Evolutionary conservation across 164 flowering plant genomes (phyloP).

Genomic region (Vitis rotundifolia): DNA sequence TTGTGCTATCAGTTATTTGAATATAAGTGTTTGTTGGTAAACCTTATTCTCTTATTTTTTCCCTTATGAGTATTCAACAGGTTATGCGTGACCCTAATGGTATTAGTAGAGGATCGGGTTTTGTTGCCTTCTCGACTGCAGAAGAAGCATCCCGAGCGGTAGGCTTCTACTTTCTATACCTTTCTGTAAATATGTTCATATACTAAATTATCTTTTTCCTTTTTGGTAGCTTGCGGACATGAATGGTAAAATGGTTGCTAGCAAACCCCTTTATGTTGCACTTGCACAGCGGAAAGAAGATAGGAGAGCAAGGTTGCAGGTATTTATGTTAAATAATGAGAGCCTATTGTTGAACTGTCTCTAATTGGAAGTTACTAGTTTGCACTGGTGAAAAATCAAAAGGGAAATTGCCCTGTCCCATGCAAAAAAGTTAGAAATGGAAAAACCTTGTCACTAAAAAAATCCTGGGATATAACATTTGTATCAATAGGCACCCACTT

Average conservation of each 20-base stretch:
- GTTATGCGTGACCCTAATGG: constrained; percentile 49
- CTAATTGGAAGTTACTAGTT: no score
- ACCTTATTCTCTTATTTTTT: neutral
- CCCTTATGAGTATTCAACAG: constrained; percentile 6
- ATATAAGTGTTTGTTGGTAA: neutral
- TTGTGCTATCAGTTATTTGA: neutral
- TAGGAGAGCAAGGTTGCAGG: constrained; percentile 55
- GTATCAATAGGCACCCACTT: no score
- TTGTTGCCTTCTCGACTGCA: constrained; percentile 47
- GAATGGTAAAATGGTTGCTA: constrained; percentile 54
- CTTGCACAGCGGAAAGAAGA: constrained; percentile 57
- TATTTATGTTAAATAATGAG: constrained; percentile 1
- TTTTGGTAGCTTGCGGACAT: constrained; percentile 36
- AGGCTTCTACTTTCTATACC: neutral
- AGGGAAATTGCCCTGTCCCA: neutral
- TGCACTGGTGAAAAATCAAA: no score
- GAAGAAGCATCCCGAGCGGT: constrained; percentile 51
- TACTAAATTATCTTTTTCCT: neutral
- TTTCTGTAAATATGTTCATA: neutral
- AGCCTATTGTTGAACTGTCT: neutral
- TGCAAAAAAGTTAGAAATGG: no score
- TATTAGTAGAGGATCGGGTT: constrained; percentile 44
- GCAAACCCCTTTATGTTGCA: constrained; percentile 60
- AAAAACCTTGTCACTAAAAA: no score
- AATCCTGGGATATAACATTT: no score